These are phyloP conservation scores for Myriosclerotinia scirpicola DNA, from an alignment of 2,329 filamentous ascomycete genomes.

Conservation along the genomic window DNA sequence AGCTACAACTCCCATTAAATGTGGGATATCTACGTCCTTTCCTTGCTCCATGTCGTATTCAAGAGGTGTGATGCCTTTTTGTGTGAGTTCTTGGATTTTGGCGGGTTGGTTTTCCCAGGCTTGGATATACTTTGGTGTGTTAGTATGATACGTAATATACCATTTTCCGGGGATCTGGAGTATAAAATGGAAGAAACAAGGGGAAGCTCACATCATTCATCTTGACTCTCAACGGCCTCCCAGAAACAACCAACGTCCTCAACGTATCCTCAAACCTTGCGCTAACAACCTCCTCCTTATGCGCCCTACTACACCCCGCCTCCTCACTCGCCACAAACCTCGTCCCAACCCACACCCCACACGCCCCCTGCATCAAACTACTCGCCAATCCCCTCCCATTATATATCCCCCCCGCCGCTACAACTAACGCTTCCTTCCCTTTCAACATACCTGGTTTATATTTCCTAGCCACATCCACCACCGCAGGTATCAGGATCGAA, in stretches of 20 bases:
- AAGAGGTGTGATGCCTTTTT: conserved; percentile 75
- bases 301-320: conserved; percentile 75
- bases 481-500: conserved; percentile 81
- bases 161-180: not conserved
- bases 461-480: conserved; percentile 76
- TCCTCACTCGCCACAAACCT: conserved; percentile 83
- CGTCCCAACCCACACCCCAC: conserved; percentile 92
- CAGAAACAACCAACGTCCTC: conserved; percentile 78
- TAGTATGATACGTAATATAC: not conserved
- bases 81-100: conserved; percentile 73
- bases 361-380: conserved; percentile 82
- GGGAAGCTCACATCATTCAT: conserved; percentile 53
- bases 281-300: conserved; percentile 81
- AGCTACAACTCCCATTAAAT: conserved; percentile 92
- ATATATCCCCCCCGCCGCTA: conserved; percentile 85
- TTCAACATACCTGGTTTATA: conserved; percentile 61
- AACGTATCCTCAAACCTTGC: conserved; percentile 78
- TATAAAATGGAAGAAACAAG: not conserved
- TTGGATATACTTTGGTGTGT: conserved; percentile 62
- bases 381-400: conserved; percentile 80
- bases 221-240: conserved; percentile 76
- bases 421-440: conserved; percentile 71
- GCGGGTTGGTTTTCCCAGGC: conserved; percentile 76
- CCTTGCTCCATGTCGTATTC: conserved; percentile 80
- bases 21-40: conserved; percentile 79